Evolutionary conservation across 345 rosid species (phyloP).

Genomic region (Gossypioides kirkii): DNA sequence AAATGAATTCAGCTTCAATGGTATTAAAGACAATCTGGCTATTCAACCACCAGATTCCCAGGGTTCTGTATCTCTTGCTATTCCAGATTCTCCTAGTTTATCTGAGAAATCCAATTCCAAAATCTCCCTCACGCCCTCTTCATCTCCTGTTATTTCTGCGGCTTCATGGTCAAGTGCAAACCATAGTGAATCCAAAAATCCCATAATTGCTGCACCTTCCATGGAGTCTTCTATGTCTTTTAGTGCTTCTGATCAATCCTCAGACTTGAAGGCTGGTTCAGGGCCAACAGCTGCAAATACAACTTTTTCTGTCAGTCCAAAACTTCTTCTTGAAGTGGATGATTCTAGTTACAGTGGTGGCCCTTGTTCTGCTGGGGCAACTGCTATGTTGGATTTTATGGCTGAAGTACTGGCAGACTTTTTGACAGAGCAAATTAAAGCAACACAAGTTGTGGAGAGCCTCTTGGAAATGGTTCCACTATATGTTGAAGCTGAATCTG

Average conservation of each 20-base stretch:
- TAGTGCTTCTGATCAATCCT: constrained; percentile 62
- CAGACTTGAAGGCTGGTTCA: constrained; percentile 58
- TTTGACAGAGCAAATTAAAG: constrained; percentile 83
- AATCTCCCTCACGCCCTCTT: constrained; percentile 45
- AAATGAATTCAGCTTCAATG: constrained; percentile 41
- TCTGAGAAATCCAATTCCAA: constrained; percentile 78
- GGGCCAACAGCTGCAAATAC: constrained; percentile 48
- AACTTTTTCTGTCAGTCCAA: constrained; percentile 55
- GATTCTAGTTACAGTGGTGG: constrained; percentile 97
- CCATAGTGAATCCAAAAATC: constrained; percentile 50
- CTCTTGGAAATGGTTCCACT: constrained; percentile 85
- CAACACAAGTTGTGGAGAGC: constrained; percentile 68
- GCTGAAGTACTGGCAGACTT: constrained; percentile 96
- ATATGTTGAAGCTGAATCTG: constrained; percentile 82
- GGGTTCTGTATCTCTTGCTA: constrained; percentile 54
- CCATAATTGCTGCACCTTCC: constrained; percentile 49
- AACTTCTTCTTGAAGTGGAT: constrained; percentile 77
- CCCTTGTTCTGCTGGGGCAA: constrained; percentile 97
- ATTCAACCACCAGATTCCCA: constrained; percentile 54
- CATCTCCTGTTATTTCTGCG: constrained; percentile 68
- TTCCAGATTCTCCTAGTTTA: constrained; percentile 65
- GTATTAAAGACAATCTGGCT: constrained; percentile 31
- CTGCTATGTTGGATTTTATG: constrained; percentile 89
- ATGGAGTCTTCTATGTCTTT: constrained; percentile 60
- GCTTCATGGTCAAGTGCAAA: constrained; percentile 75